These are phyloP conservation scores for Chlamydomonas incerta DNA, from an alignment of 139 green algal genomes.

Conservation along the genomic window DNA sequence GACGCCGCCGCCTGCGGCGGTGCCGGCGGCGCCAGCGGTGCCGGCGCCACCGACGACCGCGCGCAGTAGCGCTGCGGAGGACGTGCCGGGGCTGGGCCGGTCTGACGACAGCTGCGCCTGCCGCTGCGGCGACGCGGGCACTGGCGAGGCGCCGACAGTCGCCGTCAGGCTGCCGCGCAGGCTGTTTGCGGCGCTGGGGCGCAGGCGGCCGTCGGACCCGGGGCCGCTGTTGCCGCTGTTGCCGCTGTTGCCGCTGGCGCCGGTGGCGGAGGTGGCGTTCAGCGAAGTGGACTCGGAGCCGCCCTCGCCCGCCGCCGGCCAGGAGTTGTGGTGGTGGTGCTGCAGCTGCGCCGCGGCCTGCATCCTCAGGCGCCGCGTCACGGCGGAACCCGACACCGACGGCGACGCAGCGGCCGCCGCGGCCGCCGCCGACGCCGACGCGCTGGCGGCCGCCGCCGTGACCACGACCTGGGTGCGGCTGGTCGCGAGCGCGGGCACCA, in stretches of 20 bases:
- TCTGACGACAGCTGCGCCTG: neutral
- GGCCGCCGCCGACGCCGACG: neutral
- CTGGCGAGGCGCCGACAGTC: neutral
- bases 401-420: neutral
- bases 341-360: conserved; percentile 18
- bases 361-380: neutral
- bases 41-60: too few relatives aligned
- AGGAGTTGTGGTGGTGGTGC: neutral
- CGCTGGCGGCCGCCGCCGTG: neutral
- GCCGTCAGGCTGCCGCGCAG: neutral
- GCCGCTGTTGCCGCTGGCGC: too few relatives aligned
- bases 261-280: too few relatives aligned
- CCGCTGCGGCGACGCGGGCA: too few relatives aligned
- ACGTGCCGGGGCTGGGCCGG: too few relatives aligned
- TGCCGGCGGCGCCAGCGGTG: neutral
- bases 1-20: too few relatives aligned
- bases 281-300: too few relatives aligned
- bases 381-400: neutral
- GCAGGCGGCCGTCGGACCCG: too few relatives aligned
- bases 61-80: too few relatives aligned
- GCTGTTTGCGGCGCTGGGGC: neutral
- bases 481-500: conserved; percentile 20
- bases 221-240: neutral
- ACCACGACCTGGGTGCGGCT: conserved; percentile 4
- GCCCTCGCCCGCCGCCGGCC: neutral